Percentiles rank a stretch among this genome's conserved stretches.
Conservation (phyloP, 441 rosid genomes). For the Melastoma candidum region DNA sequence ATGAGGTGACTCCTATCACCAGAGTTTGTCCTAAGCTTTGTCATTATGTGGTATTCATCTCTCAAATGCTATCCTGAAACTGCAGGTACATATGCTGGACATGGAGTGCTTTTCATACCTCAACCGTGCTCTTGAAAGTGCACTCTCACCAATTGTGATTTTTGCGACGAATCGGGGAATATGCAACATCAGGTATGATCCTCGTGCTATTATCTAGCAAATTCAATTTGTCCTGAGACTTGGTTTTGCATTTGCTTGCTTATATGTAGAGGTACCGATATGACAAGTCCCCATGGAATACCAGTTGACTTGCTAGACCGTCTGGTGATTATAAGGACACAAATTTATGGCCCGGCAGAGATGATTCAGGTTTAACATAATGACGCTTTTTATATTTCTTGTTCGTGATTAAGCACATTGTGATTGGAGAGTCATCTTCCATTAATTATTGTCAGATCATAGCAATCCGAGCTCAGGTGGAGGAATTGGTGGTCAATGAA, state of each 20-base stretch:
- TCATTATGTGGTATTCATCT: background rate
- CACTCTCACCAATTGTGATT: conserved; percentile 86
- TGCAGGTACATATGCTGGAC: conserved; percentile 96
- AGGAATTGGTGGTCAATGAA: conserved; percentile 70
- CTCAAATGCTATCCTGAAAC: background rate
- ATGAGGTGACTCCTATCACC: conserved; percentile 47
- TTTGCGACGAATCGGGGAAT: conserved; percentile 97
- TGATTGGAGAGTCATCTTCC: no score
- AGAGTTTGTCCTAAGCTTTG: background rate
- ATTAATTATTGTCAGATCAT: conserved; percentile 39
- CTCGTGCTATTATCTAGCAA: background rate
- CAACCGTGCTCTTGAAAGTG: conserved; percentile 96
- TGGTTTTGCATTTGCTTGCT: no score
- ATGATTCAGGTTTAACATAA: conserved; percentile 66
- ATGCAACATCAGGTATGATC: conserved; percentile 77
- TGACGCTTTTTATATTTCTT: background rate
- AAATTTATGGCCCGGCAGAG: conserved; percentile 81
- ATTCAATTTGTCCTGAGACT: no score
- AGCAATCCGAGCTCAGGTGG: conserved; percentile 92
- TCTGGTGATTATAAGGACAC: conserved; percentile 74
- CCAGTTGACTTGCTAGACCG: conserved; percentile 89
- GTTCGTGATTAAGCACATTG: background rate
- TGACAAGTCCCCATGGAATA: conserved; percentile 90
- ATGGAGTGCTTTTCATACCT: conserved; percentile 96
- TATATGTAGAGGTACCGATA: conserved; percentile 76